A percentile compares a stretch with the other conserved stretches of the same genome.
Evolutionary conservation across 2,329 filamentous ascomycete species (phyloP).

Genomic region (Pestalotiopsis sp.): DNA sequence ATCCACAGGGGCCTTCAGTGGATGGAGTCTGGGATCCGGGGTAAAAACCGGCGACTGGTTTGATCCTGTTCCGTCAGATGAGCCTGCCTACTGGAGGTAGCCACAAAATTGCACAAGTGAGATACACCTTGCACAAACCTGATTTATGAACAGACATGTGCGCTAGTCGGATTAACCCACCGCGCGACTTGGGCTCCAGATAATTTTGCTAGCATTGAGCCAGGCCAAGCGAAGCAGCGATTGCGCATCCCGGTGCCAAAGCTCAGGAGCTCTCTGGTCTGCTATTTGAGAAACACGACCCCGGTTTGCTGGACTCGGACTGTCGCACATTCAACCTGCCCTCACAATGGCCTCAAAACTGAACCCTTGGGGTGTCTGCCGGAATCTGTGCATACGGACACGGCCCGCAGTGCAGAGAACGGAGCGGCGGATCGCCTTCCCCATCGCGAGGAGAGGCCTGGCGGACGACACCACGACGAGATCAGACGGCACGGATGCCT

Average conservation of each 20-base stretch:
- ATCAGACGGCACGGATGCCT: constrained; percentile 5
- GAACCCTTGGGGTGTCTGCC: constrained; percentile 30
- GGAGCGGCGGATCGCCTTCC: constrained; percentile 15
- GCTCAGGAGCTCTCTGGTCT: constrained; percentile 7
- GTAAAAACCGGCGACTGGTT: constrained; percentile 5
- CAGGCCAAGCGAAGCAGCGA: not conserved
- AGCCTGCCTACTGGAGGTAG: not conserved
- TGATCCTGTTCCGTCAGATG: not conserved
- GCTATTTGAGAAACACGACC: not conserved
- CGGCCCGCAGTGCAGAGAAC: constrained; percentile 19
- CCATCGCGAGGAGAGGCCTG: constrained; percentile 24
- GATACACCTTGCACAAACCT: no score
- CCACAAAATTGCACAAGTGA: not conserved
- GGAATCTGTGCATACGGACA: constrained; percentile 31
- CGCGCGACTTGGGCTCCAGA: constrained; percentile 13
- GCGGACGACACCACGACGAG: constrained; percentile 21
- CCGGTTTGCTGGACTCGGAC: not conserved
- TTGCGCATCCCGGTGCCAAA: not conserved
- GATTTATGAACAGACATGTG: no score
- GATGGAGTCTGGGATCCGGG: not conserved
- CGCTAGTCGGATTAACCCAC: constrained; percentile 12
- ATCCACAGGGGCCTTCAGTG: not conserved
- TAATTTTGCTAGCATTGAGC: constrained; percentile 12
- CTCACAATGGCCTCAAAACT: constrained; percentile 32
- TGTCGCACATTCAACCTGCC: not conserved